Conservation (phyloP, 306 rosid species). For the Dryas octopetala region DNA sequence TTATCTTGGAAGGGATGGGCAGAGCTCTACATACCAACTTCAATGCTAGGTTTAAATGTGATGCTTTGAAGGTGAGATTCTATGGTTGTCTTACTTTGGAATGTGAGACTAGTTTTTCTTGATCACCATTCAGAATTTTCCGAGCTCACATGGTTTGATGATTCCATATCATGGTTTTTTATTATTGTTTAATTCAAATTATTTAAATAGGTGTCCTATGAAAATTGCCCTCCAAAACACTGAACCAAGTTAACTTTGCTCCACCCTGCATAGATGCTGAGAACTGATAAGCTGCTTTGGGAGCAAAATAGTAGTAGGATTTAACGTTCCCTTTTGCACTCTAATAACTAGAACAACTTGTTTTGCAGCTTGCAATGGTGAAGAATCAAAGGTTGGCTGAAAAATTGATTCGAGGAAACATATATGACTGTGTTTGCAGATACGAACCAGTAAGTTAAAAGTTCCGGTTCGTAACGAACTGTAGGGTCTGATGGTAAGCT, state of each 20-base stretch:
- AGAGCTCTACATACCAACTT: constrained; percentile 92
- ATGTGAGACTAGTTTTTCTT: not conserved
- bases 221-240: not conserved
- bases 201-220: not conserved
- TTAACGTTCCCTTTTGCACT: not conserved
- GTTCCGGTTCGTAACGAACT: not conserved
- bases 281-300: not conserved
- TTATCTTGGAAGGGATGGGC: constrained; percentile 98
- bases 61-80: constrained; percentile 78
- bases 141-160: not conserved
- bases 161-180: not conserved
- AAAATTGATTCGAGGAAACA: constrained; percentile 76
- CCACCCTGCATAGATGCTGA: no score
- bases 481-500: not conserved
- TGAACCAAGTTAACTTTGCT: not conserved
- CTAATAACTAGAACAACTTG: not conserved
- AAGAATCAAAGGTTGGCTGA: constrained; percentile 97
- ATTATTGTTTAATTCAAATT: not conserved
- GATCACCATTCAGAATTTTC: not conserved
- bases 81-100: not conserved
- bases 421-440: constrained; percentile 83
- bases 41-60: constrained; percentile 81
- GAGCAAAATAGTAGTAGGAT: no score
- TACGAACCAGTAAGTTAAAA: constrained; percentile 68
- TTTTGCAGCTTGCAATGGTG: constrained; percentile 96